Evolutionary conservation across 2,329 filamentous ascomycete species (phyloP).

Genomic region (Shiraia bambusicola): DNA sequence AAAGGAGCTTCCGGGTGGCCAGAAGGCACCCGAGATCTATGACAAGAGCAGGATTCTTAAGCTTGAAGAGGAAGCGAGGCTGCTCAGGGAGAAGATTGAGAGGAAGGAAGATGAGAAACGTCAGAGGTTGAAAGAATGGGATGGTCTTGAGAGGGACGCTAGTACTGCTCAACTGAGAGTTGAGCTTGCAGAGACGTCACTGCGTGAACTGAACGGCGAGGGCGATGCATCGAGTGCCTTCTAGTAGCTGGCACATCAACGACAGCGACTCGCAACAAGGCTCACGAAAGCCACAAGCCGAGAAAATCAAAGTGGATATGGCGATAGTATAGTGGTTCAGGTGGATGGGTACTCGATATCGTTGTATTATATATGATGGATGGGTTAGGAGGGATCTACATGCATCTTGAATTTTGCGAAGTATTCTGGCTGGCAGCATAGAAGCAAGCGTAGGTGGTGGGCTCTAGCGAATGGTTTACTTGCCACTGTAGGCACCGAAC

Average conservation of each 20-base stretch:
- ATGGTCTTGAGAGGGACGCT: conserved; percentile 46
- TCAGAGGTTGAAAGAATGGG: conserved; percentile 50
- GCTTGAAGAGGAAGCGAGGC: conserved; percentile 51
- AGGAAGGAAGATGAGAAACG: conserved; percentile 50
- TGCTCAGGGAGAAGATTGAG: conserved; percentile 49
- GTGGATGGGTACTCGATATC: too few relatives aligned
- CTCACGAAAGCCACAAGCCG: too few relatives aligned
- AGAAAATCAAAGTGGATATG: too few relatives aligned
- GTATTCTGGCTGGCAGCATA: too few relatives aligned
- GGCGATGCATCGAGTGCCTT: conserved; percentile 43
- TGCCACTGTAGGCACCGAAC: background rate
- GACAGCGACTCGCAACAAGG: too few relatives aligned
- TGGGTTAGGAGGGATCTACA: too few relatives aligned
- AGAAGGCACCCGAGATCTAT: conserved; percentile 46
- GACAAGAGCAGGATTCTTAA: conserved; percentile 48
- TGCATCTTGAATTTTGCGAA: too few relatives aligned
- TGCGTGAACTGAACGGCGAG: conserved; percentile 46
- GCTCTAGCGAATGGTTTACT: background rate
- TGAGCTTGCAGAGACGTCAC: conserved; percentile 51
- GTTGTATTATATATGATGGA: too few relatives aligned
- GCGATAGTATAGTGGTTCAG: too few relatives aligned
- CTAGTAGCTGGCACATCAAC: conserved; percentile 13
- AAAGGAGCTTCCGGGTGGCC: conserved; percentile 48
- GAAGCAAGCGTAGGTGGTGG: too few relatives aligned
- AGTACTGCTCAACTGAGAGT: conserved; percentile 48